Base-by-base conservation (phyloP, 805 yeast genomes). In the Lachancea lanzarotensis region DNA sequence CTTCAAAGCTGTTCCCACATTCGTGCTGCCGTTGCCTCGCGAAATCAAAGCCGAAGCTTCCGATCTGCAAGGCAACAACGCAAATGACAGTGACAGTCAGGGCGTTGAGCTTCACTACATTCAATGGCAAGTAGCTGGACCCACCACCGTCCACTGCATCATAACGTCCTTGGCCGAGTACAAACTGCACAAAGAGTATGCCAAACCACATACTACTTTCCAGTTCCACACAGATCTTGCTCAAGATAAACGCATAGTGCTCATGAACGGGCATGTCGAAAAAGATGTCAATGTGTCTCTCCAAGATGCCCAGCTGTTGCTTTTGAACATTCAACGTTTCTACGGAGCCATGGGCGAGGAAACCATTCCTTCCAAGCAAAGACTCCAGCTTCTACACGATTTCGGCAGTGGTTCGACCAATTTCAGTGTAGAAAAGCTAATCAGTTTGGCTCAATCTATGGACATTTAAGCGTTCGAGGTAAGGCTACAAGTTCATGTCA, bases 161-260 rank as follows among this genome's bases (percentile, higher is more conserved):
- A 72, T 93, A 55, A 93, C 98, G 1, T 81, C 96, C 0, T 73
- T 93, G 51, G 90, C 93, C 1, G 98, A 93, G 66, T 93, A 79
- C 66, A 89, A 91, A 63, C 73, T 89, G 25, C 96, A 91, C 59
- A 79, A 78, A 45, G 97, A 91, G 60, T 93, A 73, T 65, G 96
- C 98, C 9, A 82, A 87, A 60, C 98, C 98, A 1, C 98, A 93
- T 64, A 88, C 97, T 0, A 86, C 96, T 0, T 70, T 93, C 50
- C 78, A 81, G 65, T 84, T 91, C 71, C 97, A 91, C 67, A 78
- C 82, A 36, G 96, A 93, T 45, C 67, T 91, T 41, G 69, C 67
- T 4, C 65, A 71, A 0, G 72, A 73, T 13, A 82, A 85, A 50
- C 79, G 72, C 0, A 46, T 86, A 1, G 86, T 86, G 0, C 69